Evolutionary conservation across 768 basidiomycete genomes (phyloP), one percentile per base, ranked within the genome.

Genomic region (Termitomyces heimii): DNA sequence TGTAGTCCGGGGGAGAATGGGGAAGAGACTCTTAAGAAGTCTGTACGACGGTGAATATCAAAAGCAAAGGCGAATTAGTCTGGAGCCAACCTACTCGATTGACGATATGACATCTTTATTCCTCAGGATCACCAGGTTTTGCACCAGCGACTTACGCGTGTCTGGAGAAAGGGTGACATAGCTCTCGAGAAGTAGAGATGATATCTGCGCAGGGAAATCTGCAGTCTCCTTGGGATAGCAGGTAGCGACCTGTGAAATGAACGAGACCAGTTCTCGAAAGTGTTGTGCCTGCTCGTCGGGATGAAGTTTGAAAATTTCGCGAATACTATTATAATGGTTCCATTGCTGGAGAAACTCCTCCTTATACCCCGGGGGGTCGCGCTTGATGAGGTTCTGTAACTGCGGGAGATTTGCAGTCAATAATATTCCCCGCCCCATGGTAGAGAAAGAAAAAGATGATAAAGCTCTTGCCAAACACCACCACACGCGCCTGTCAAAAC

Each of bases 291-390:
- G 89, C 65, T 95, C 94, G 65, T 85, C 84, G 1, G 94, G 92
- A 66, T 85, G 85, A 58, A 88, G 76, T 64, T 81, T 80, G 65
- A 94, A 94, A 60, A 99, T 89, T 65, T 92, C 83, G 34, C 91
- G 83, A 55, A 89, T 86, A 62, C 86, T 89, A 63, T 89, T 83
- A 73, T 95, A 98, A 70, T 96, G 92, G 59, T 91, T 92, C 88
- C 94, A 97, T 78, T 99, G 96, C 62, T 93, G 93, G 16, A 94
- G 68, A 64, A 98, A 99, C 65, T 99, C 97, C 60, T 98, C 96
- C 68, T 84, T 89, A 77, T 99, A 98, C 0, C 83, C 86, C 9
- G 75, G 71, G 3, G 96, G 91, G 69, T 97, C 93, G 44, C 97
- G 83, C 69, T 99, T 99, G 70, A 99, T 94, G 53, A 98, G 79